Conservation (phyloP, 768 basidiomycete species). For the Tephrocybe rancida region DNA sequence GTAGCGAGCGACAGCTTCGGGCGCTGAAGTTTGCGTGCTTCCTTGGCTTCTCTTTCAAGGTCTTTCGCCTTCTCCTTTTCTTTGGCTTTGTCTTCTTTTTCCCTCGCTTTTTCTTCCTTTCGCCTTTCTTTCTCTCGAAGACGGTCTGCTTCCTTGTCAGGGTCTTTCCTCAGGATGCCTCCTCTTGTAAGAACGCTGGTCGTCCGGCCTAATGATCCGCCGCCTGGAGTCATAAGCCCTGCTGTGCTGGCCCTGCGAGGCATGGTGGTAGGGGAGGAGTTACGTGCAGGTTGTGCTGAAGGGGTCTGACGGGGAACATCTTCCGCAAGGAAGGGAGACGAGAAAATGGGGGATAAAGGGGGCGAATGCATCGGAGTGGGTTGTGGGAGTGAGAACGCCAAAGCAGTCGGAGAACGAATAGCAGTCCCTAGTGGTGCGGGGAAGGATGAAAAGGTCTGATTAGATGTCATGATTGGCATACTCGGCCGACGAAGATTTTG, state of each 20-base stretch:
- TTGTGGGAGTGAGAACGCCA: conserved; percentile 3
- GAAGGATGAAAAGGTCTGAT: conserved; percentile 10
- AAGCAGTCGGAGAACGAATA: conserved; percentile 7
- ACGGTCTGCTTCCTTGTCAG: conserved; percentile 15
- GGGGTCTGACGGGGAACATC: neutral
- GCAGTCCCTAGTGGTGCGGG: neutral
- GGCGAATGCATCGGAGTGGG: conserved; percentile 2
- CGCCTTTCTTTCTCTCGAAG: conserved; percentile 20
- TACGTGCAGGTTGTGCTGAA: neutral
- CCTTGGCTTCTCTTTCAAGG: conserved; percentile 12
- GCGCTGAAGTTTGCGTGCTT: conserved; percentile 20
- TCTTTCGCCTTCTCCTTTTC: conserved; percentile 15
- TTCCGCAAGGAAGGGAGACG: neutral
- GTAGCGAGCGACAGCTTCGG: conserved; percentile 34
- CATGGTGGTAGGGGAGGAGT: conserved; percentile 2
- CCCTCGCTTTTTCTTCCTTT: conserved; percentile 21
- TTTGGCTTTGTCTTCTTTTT: conserved; percentile 26
- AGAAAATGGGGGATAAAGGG: conserved; percentile 8
- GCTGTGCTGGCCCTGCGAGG: conserved; percentile 21
- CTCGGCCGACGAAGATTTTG: conserved; percentile 24
- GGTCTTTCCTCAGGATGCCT: conserved; percentile 16
- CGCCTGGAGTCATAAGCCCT: conserved; percentile 12
- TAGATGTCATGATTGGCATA: conserved; percentile 23
- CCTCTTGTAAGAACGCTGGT: conserved; percentile 19
- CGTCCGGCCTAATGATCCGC: conserved; percentile 21